Base-by-base conservation (phyloP, 495 filamentous ascomycete genomes). In the Neohortaea acidophila region DNA sequence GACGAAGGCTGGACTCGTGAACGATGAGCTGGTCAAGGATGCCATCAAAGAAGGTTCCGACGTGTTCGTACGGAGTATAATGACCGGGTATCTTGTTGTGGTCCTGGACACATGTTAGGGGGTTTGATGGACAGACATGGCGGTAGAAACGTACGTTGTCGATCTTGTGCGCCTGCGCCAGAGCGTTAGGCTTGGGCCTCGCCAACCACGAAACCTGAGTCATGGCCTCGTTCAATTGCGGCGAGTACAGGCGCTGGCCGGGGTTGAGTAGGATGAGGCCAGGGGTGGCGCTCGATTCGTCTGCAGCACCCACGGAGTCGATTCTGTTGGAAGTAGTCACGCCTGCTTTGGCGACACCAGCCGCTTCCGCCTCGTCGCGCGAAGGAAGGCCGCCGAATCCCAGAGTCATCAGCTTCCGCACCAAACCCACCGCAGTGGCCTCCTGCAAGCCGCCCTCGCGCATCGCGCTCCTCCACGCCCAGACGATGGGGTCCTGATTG, bases 401-500 rank as follows among this genome's bases (percentile, higher is more conserved):
- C 29, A 39, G n/a, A 12, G 11, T 18, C 20, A 45, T 23, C 11
- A 62, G 44, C 26, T 59, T 67, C 29, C 67, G 60, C 21, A 75
- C 65, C 47, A 87, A 60, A 21, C 66, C 57, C 22, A 86, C 54
- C 20, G 70, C 66, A 3, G 77, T 80, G 10, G 81, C 84, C 4
- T 62, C 61, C 48, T 74, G 61, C 48, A 91, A 65, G 29, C 79
- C 71, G 2, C 70, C 69, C 0, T 51, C 44, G 2, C 67, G 58
- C 38, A 71, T 66, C 14, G 78, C 53, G 5, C 69, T 61, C 11
- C 83, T 77, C 50, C 79, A 77, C 4, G 82, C 69, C 47, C 82
- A 72, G 35, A 86, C 61, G 2, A 81, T 83, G 2, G 89, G 63
- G 36, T 87, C 76, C 49, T 91, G 79, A 9, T 39, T 45, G 1